These are phyloP conservation scores for Globisporangium emineosum DNA, from an alignment of 352 stramenopile genomes.

Conservation along the genomic window DNA sequence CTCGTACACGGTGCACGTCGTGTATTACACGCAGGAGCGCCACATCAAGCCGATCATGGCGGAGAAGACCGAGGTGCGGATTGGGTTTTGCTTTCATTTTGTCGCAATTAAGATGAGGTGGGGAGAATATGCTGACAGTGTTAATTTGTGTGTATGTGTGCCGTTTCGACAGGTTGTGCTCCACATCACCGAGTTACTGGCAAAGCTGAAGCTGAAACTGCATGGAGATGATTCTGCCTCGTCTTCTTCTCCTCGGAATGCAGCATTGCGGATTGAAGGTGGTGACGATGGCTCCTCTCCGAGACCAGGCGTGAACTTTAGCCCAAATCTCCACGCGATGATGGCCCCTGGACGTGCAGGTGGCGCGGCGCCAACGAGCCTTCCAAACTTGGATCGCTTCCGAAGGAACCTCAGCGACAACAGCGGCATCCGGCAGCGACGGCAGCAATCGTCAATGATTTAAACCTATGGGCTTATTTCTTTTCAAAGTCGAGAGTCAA, in stretches of 20 bases:
- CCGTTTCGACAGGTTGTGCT: constrained; percentile 41
- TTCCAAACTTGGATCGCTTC: constrained; percentile 15
- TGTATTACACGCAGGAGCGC: constrained; percentile 73
- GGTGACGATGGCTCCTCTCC: neutral
- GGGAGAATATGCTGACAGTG: neutral
- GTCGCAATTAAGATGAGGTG: neutral
- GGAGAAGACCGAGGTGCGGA: constrained; percentile 69
- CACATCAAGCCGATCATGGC: constrained; percentile 56
- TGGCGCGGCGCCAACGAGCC: neutral
- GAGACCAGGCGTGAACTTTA: constrained; percentile 1
- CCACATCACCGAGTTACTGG: constrained; percentile 51
- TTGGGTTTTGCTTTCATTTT: neutral
- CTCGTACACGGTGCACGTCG: constrained; percentile 65
- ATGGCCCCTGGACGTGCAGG: neutral
- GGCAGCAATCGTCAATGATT: constrained; percentile 15
- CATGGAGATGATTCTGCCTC: constrained; percentile 18
- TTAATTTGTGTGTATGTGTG: neutral
- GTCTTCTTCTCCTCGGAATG: neutral
- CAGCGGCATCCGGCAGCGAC: constrained; percentile 17
- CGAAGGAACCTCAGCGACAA: constrained; percentile 9
- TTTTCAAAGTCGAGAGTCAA: neutral
- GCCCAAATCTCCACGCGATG: neutral
- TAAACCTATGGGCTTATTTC: neutral
- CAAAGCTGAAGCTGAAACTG: constrained; percentile 33
- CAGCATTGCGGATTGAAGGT: neutral